A percentile compares a stretch with the other conserved stretches of the same genome.
phyloP scores from a whole-genome alignment of 2,329 filamentous ascomycete genomes.

The Ophiostoma piceae region DNA sequence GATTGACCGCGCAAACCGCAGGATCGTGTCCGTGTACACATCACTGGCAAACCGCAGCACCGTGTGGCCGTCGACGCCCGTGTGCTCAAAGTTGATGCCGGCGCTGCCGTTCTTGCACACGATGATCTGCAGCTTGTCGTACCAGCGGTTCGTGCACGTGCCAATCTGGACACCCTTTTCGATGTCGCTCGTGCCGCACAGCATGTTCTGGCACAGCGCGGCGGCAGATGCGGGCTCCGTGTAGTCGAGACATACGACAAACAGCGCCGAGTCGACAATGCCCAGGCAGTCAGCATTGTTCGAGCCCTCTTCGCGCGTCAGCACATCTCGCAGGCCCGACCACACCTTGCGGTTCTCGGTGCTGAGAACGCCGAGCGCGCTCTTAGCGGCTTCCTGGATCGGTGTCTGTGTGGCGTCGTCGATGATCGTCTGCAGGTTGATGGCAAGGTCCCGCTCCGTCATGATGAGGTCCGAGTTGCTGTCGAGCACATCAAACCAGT shows the following conservation, averaged over 20 bases:
- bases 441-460: slow-evolving; percentile 86
- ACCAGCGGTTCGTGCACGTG: slow-evolving; percentile 97
- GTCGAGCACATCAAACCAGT: slow-evolving; percentile 97
- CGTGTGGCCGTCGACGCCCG: slow-evolving; percentile 94
- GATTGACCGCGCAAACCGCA: slow-evolving; percentile 90
- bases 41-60: slow-evolving; percentile 95
- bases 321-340: slow-evolving; percentile 82
- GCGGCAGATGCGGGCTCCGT: slow-evolving; percentile 76
- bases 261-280: slow-evolving; percentile 90
- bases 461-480: slow-evolving; percentile 94
- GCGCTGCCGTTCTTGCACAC: slow-evolving; percentile 98
- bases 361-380: slow-evolving; percentile 84
- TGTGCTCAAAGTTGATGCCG: slow-evolving; percentile 99
- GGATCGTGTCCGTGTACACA: slow-evolving; percentile 93
- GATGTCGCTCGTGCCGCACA: slow-evolving; percentile 88
- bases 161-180: slow-evolving; percentile 92
- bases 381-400: slow-evolving; percentile 92
- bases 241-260: slow-evolving; percentile 88
- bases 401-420: slow-evolving; percentile 86
- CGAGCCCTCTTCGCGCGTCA: slow-evolving; percentile 78
- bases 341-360: slow-evolving; percentile 96
- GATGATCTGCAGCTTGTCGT: slow-evolving; percentile 98
- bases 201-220: slow-evolving; percentile 95
- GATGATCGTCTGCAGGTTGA: slow-evolving; percentile 88
- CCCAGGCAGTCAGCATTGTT: slow-evolving; percentile 96